These are phyloP conservation scores for Sarocladiaceae sp. DNA, from an alignment of 2,329 filamentous ascomycete genomes.

Conservation along the genomic window DNA sequence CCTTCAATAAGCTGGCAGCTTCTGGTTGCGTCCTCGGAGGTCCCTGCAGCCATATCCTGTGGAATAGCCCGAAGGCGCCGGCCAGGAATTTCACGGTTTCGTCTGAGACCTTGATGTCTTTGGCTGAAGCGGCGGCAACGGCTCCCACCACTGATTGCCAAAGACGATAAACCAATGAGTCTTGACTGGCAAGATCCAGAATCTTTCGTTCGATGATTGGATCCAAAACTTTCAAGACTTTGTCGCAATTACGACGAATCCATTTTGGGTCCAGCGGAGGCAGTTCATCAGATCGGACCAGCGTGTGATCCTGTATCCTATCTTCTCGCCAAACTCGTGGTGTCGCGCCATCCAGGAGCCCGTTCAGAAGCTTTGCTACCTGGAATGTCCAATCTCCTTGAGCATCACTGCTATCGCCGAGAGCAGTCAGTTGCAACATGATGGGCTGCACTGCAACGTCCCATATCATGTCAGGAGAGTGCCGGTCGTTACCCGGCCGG, in stretches of 20 bases:
- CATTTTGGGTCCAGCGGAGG: conserved; percentile 81
- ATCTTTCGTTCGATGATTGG: conserved; percentile 60
- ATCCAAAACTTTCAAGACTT: conserved; percentile 59
- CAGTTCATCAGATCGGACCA: conserved; percentile 68
- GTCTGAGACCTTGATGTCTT: conserved; percentile 84
- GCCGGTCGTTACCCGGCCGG: conserved; percentile 60
- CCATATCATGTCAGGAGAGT: conserved; percentile 71
- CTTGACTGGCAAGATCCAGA: conserved; percentile 55
- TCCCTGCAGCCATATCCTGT: conserved; percentile 57
- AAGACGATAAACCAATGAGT: conserved; percentile 48
- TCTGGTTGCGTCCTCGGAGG: not conserved
- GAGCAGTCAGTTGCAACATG: conserved; percentile 50
- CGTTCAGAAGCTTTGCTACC: conserved; percentile 65
- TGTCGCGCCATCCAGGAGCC: conserved; percentile 59
- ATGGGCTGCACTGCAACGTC: conserved; percentile 66
- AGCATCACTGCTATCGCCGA: conserved; percentile 29
- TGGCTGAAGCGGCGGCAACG: conserved; percentile 64
- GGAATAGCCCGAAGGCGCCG: conserved; percentile 63
- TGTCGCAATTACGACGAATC: conserved; percentile 67
- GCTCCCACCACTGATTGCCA: conserved; percentile 61
- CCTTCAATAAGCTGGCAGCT: conserved; percentile 16
- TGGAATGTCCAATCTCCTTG: conserved; percentile 50
- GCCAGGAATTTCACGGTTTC: conserved; percentile 81
- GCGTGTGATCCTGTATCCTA: conserved; percentile 57
- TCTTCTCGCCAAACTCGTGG: conserved; percentile 69